A percentile compares a stretch with the other conserved stretches of the same genome.
Evolutionary conservation across 768 basidiomycete species (phyloP).

Genomic region (Lactarius trivialis): DNA sequence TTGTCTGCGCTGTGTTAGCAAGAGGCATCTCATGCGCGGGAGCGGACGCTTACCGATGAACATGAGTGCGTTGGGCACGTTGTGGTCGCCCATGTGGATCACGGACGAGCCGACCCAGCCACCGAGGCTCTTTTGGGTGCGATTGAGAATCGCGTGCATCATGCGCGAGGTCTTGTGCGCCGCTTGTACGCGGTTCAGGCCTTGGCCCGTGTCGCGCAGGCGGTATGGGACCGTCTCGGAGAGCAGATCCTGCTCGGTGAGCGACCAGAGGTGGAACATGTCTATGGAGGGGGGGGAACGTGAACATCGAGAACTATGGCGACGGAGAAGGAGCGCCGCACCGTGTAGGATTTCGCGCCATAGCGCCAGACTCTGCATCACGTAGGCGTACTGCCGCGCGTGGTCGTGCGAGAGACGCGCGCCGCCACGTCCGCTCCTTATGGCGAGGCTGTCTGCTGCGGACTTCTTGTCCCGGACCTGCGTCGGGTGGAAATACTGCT

Average conservation of each 20-base stretch:
- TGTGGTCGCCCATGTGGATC: slow-evolving; percentile 85
- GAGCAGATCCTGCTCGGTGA: slow-evolving; percentile 77
- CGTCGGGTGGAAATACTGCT: slow-evolving; percentile 70
- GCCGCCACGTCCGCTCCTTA: slow-evolving; percentile 73
- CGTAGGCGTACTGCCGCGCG: slow-evolving; percentile 78
- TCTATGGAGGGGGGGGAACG: slow-evolving; percentile 38
- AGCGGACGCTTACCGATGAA: slow-evolving; percentile 58
- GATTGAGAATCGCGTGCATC: slow-evolving; percentile 84
- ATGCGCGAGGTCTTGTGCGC: slow-evolving; percentile 84
- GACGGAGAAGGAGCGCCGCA: slow-evolving; percentile 33
- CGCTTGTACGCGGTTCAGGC: slow-evolving; percentile 83
- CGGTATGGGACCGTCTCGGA: slow-evolving; percentile 70
- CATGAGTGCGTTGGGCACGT: slow-evolving; percentile 77
- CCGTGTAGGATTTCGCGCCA: slow-evolving; percentile 86
- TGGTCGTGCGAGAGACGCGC: slow-evolving; percentile 82
- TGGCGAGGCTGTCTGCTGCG: slow-evolving; percentile 50
- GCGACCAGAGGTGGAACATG: slow-evolving; percentile 83
- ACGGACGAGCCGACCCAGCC: slow-evolving; percentile 82
- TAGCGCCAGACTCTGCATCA: slow-evolving; percentile 77
- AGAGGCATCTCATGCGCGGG: background rate
- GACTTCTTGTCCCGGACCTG: slow-evolving; percentile 55
- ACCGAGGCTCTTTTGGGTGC: slow-evolving; percentile 74
- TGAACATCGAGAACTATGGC: background rate
- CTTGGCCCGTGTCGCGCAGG: slow-evolving; percentile 82
- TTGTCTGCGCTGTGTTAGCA: slow-evolving; percentile 45